phyloP scores from a whole-genome alignment of 2,329 filamentous ascomycete species.

The Microsporum ferrugineum region DNA sequence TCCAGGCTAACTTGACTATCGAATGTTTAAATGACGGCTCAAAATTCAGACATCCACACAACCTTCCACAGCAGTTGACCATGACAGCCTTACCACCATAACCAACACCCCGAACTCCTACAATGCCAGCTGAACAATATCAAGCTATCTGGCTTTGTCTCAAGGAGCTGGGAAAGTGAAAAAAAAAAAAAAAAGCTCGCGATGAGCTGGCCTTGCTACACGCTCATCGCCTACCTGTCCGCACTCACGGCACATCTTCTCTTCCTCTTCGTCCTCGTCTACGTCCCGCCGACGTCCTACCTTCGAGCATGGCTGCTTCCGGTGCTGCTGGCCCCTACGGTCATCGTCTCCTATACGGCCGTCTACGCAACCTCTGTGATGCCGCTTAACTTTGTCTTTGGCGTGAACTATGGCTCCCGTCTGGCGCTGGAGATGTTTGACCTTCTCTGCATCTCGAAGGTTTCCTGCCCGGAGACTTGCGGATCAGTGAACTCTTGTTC shows the following conservation, averaged over 20 bases:
- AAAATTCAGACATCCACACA: too few relatives aligned
- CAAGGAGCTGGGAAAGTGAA: not conserved
- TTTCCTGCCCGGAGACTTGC: not conserved
- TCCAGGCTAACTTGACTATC: too few relatives aligned
- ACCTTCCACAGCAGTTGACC: too few relatives aligned
- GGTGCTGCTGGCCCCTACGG: conserved; percentile 3
- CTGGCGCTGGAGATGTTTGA: conserved; percentile 9
- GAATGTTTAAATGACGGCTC: too few relatives aligned
- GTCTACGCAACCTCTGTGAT: conserved; percentile 1
- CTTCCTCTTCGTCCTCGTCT: conserved; percentile 2
- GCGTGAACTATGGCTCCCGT: not conserved
- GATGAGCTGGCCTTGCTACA: not conserved
- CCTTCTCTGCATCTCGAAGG: conserved; percentile 8
- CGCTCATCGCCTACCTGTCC: not conserved
- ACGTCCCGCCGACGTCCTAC: conserved; percentile 5
- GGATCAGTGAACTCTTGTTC: not conserved
- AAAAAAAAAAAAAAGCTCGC: not conserved
- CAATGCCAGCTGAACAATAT: too few relatives aligned
- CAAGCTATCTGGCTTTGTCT: too few relatives aligned
- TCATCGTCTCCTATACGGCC: conserved; percentile 1
- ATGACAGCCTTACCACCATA: too few relatives aligned
- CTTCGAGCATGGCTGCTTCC: conserved; percentile 3
- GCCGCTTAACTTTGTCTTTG: conserved; percentile 5
- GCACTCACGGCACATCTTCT: not conserved
- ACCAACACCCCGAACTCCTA: too few relatives aligned